phyloP scores from a whole-genome alignment of 1,139 yeast species.

The Taphrina flavorubra region DNA sequence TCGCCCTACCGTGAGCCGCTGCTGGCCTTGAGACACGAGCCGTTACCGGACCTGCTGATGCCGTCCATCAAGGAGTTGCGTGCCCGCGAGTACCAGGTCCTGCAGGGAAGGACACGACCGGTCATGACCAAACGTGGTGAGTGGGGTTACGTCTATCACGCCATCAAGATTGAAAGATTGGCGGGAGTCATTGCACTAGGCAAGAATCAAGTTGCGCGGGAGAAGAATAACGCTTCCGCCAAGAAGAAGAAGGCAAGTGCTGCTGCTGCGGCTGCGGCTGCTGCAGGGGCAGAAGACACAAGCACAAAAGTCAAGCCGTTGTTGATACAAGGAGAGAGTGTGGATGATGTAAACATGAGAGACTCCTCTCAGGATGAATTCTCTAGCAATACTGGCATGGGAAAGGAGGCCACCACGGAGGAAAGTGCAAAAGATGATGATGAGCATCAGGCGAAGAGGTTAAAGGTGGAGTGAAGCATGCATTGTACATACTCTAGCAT shows the following conservation, averaged over 20 bases:
- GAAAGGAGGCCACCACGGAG: neutral
- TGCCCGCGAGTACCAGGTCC: constrained; percentile 86
- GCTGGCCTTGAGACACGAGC: constrained; percentile 62
- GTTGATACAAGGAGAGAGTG: constrained; percentile 11
- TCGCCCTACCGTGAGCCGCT: constrained; percentile 79
- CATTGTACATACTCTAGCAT: neutral
- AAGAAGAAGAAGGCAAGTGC: neutral
- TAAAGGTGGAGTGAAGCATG: constrained; percentile 8
- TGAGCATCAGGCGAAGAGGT: constrained; percentile 11
- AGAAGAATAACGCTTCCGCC: neutral
- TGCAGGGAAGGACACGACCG: constrained; percentile 94
- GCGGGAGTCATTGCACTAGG: constrained; percentile 22
- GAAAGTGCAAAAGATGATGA: neutral
- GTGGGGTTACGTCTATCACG: constrained; percentile 74
- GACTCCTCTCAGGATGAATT: neutral
- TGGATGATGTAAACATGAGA: constrained; percentile 5
- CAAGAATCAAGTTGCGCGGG: constrained; percentile 19
- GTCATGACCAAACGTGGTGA: constrained; percentile 90
- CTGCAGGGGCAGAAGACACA: neutral
- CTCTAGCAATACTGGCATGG: neutral
- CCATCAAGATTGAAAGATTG: constrained; percentile 17
- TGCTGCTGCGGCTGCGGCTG: neutral
- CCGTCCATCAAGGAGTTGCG: constrained; percentile 83
- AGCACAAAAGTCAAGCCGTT: neutral
- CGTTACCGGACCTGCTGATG: constrained; percentile 74